phyloP scores from a whole-genome alignment of 202 grass and related monocot genomes.

The Setaria viridis region DNA sequence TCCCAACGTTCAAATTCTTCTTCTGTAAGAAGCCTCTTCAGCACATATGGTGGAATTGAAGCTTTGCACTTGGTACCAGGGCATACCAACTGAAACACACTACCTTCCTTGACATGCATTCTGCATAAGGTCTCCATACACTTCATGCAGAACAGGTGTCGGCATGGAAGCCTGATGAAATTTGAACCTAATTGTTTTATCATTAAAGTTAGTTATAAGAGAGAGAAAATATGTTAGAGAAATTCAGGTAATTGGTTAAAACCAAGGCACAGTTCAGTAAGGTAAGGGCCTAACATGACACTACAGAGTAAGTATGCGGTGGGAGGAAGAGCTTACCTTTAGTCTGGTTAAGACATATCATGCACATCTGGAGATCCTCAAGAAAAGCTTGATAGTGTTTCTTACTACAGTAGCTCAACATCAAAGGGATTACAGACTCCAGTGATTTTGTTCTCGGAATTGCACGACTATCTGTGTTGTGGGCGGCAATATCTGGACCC shows the following conservation, averaged over 20 bases:
- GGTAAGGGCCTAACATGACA: background rate
- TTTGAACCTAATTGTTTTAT: slow-evolving; percentile 59
- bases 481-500: slow-evolving; percentile 22
- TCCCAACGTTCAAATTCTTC: slow-evolving; percentile 62
- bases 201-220: slow-evolving; percentile 11
- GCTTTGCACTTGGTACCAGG: slow-evolving; percentile 60
- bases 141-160: slow-evolving; percentile 70
- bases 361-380: slow-evolving; percentile 65
- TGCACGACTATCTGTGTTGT: slow-evolving; percentile 48
- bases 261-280: background rate
- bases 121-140: slow-evolving; percentile 86
- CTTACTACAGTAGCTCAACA: slow-evolving; percentile 65
- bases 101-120: slow-evolving; percentile 84
- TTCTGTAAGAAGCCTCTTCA: slow-evolving; percentile 63
- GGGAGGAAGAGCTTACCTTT: slow-evolving; percentile 40
- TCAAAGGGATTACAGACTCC: slow-evolving; percentile 62
- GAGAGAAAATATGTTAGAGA: background rate
- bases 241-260: background rate
- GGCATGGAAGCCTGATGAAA: slow-evolving; percentile 75
- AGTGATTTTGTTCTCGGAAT: slow-evolving; percentile 54
- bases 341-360: slow-evolving; percentile 77
- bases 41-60: slow-evolving; percentile 60
- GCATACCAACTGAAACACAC: slow-evolving; percentile 74
- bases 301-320: background rate
- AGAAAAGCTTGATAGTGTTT: slow-evolving; percentile 75